Conservation (phyloP, 129 eudicot genomes). For the Logfia minima region DNA sequence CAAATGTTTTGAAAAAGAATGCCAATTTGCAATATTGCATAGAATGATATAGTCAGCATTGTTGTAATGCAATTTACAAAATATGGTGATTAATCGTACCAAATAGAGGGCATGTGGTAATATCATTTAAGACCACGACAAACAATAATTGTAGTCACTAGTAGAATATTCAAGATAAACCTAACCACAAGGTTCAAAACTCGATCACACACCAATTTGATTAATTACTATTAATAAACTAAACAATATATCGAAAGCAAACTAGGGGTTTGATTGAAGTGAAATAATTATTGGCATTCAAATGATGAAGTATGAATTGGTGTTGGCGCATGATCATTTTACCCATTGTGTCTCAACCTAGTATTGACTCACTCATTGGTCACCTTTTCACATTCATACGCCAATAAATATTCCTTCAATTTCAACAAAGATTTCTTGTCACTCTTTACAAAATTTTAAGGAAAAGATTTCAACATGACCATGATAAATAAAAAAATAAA, state of each 20-base stretch:
- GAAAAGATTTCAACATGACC: background rate
- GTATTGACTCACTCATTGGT: slow-evolving; percentile 46
- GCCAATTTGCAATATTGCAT: too few species aligned
- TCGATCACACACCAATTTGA: background rate
- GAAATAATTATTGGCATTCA: slow-evolving; percentile 21
- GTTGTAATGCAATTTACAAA: background rate
- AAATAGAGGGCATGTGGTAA: too few species aligned
- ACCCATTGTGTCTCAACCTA: slow-evolving; percentile 46
- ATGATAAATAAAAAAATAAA: background rate
- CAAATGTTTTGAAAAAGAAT: too few species aligned
- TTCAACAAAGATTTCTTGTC: background rate
- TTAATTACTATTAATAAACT: background rate
- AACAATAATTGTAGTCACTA: background rate
- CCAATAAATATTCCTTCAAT: background rate
- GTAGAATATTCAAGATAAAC: too few species aligned
- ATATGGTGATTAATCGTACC: too few species aligned
- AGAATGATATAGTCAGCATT: background rate
- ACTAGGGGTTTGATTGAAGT: slow-evolving; percentile 25
- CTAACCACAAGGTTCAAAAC: background rate
- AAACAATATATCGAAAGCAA: slow-evolving; percentile 7
- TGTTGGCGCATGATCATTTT: slow-evolving; percentile 41
- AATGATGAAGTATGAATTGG: slow-evolving; percentile 22
- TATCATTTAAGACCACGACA: background rate
- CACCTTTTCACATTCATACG: slow-evolving; percentile 22
- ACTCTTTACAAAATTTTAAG: background rate